These are phyloP conservation scores for Irpex lacteus DNA, from an alignment of 1,284 basidiomycete genomes.

Conservation along the genomic window DNA sequence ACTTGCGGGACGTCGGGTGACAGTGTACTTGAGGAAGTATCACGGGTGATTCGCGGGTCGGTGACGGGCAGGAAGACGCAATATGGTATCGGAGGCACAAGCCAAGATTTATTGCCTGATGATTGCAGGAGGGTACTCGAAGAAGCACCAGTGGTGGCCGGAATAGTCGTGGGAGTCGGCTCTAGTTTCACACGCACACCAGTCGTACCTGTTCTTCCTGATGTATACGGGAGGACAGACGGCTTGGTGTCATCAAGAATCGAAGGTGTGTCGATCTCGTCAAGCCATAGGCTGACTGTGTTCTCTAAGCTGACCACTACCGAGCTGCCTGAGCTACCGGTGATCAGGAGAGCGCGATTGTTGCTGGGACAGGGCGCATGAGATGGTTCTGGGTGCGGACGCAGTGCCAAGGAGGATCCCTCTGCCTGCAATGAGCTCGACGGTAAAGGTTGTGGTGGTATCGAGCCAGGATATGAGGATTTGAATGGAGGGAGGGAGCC, in stretches of 20 bases:
- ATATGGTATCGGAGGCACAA: slow-evolving; percentile 16
- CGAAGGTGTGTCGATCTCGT: slow-evolving; percentile 20
- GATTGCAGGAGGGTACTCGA: neutral
- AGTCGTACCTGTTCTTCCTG: neutral
- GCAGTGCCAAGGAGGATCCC: slow-evolving; percentile 2
- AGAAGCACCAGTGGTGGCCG: slow-evolving; percentile 12
- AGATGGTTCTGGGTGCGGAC: slow-evolving; percentile 4
- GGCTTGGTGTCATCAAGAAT: slow-evolving; percentile 12
- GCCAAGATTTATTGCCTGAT: slow-evolving; percentile 12
- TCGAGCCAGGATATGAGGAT: slow-evolving; percentile 16
- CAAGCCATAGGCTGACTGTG: slow-evolving; percentile 55
- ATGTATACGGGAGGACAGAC: slow-evolving; percentile 4
- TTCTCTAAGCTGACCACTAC: slow-evolving; percentile 56
- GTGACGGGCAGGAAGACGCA: slow-evolving; percentile 18
- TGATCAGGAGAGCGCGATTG: slow-evolving; percentile 41
- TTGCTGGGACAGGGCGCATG: slow-evolving; percentile 22
- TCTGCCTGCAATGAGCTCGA: neutral
- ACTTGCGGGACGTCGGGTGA: slow-evolving; percentile 30
- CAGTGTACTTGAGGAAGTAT: slow-evolving; percentile 7
- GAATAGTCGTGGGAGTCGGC: slow-evolving; percentile 28
- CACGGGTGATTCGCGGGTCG: slow-evolving; percentile 6
- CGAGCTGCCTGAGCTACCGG: slow-evolving; percentile 43
- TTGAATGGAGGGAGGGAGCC: slow-evolving; percentile 23
- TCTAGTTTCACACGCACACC: slow-evolving; percentile 44
- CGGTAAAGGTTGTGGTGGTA: neutral